Evolutionary conservation across 371 early-diverging fungal genomes (phyloP).

Genomic region (Mortierella sp.): DNA sequence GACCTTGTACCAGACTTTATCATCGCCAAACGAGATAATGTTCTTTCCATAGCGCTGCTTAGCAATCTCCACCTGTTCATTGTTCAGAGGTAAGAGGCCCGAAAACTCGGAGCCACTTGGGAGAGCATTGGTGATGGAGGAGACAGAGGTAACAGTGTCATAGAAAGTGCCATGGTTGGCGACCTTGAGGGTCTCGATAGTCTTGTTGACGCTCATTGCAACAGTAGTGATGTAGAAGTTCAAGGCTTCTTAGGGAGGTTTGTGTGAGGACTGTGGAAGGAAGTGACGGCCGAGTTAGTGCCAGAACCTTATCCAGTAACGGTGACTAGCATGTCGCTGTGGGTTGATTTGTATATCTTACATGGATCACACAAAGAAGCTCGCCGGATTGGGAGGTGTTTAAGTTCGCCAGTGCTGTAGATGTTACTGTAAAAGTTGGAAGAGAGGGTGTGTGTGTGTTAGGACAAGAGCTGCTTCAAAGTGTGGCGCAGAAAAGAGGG

Average conservation of each 20-base stretch:
- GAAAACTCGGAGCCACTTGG: slow-evolving; percentile 5
- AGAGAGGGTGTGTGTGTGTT: too few relatives aligned
- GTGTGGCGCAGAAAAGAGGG: neutral
- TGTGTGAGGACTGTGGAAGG: slow-evolving; percentile 27
- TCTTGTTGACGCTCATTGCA: slow-evolving; percentile 11
- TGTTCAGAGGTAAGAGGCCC: slow-evolving; percentile 33
- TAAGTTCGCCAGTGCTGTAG: slow-evolving; percentile 37
- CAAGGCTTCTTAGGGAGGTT: slow-evolving; percentile 34
- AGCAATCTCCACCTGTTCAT: slow-evolving; percentile 36
- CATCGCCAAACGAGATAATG: slow-evolving; percentile 27
- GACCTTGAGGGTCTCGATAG: slow-evolving; percentile 13
- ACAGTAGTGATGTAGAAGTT: neutral
- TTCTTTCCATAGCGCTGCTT: slow-evolving; percentile 30
- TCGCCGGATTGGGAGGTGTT: slow-evolving; percentile 19
- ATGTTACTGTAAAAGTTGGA: neutral
- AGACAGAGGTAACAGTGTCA: slow-evolving; percentile 10
- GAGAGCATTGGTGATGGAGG: slow-evolving; percentile 10
- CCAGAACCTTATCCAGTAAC: neutral
- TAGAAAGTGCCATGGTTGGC: slow-evolving; percentile 17
- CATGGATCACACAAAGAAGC: slow-evolving; percentile 23
- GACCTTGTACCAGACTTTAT: slow-evolving; percentile 47
- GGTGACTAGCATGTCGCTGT: neutral
- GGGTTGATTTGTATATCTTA: neutral
- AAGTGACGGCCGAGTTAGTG: neutral
- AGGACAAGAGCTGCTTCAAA: neutral